These are phyloP conservation scores for Kurtzmaniella natalensis DNA, from an alignment of 1,139 yeast genomes.

Conservation along the genomic window DNA sequence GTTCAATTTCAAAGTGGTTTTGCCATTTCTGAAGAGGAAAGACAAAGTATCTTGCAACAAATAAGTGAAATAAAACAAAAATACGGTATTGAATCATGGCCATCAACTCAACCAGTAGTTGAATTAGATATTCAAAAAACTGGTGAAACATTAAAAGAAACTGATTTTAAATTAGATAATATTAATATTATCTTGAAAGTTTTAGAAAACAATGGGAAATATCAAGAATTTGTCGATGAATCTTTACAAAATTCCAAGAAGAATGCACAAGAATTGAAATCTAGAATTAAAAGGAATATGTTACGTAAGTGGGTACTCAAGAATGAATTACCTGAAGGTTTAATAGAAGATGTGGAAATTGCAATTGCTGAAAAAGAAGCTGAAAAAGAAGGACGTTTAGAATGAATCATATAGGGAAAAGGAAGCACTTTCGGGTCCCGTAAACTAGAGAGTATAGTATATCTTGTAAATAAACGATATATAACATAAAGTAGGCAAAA, in stretches of 20 bases:
- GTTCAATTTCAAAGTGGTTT: conserved; percentile 27
- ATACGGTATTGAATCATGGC: conserved; percentile 61
- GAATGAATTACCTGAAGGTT: conserved; percentile 32
- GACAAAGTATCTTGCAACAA: conserved; percentile 32
- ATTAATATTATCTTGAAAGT: conserved; percentile 31
- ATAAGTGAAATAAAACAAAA: conserved; percentile 44
- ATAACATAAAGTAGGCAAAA: no score
- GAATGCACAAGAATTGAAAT: conserved; percentile 21
- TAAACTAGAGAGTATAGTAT: no score
- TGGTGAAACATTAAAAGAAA: conserved; percentile 16
- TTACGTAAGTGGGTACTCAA: conserved; percentile 37
- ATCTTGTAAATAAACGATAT: no score
- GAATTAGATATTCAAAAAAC: conserved; percentile 26
- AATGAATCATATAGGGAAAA: no score
- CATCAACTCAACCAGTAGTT: conserved; percentile 40
- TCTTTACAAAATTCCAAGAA: conserved; percentile 24
- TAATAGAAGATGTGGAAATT: conserved; percentile 6
- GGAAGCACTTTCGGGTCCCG: no score
- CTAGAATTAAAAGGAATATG: conserved; percentile 29
- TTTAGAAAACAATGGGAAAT: conserved; percentile 26
- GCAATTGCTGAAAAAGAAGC: no score
- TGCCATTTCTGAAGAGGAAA: conserved; percentile 27
- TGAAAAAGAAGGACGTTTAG: no score
- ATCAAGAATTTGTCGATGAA: conserved; percentile 18
- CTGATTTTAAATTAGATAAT: conserved; percentile 26